These are phyloP conservation scores for Tricharina praecox DNA, from an alignment of 495 filamentous ascomycete genomes.

Conservation along the genomic window DNA sequence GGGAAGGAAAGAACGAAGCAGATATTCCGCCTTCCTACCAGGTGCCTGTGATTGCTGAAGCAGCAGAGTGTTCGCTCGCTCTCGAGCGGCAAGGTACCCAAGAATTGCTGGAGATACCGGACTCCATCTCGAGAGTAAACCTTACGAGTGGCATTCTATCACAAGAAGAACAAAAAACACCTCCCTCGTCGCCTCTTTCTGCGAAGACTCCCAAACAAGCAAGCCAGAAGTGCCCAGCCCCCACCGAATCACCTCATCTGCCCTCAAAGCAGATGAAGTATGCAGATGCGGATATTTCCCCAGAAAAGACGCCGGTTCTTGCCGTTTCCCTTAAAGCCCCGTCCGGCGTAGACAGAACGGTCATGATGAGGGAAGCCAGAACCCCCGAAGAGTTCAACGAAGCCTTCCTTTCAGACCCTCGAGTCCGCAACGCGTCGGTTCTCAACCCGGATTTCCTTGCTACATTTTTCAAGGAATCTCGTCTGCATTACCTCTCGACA, in stretches of 20 bases:
- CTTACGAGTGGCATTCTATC: neutral
- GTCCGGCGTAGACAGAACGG: no score
- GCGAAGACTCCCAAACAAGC: neutral
- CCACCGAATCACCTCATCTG: neutral
- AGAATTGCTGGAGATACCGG: neutral
- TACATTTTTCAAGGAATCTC: constrained; percentile 84
- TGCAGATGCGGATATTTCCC: neutral
- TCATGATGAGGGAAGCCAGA: no score
- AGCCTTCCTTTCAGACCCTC: constrained; percentile 59
- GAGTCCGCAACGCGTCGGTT: constrained; percentile 66
- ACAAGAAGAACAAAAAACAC: neutral
- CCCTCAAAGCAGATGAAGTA: neutral
- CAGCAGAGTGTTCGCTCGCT: no score
- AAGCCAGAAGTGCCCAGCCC: neutral
- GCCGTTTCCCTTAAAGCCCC: neutral
- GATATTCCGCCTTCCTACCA: no score
- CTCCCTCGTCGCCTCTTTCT: neutral
- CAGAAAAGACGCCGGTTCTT: neutral
- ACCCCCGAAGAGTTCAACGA: constrained; percentile 89
- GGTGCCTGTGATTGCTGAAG: no score
- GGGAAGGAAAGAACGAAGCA: no score
- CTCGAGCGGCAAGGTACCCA: no score
- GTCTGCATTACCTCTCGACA: constrained; percentile 73
- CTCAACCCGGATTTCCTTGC: constrained; percentile 83
- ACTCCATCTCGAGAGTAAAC: neutral